phyloP scores from a whole-genome alignment of 345 rosid species.

The Punica granatum region DNA sequence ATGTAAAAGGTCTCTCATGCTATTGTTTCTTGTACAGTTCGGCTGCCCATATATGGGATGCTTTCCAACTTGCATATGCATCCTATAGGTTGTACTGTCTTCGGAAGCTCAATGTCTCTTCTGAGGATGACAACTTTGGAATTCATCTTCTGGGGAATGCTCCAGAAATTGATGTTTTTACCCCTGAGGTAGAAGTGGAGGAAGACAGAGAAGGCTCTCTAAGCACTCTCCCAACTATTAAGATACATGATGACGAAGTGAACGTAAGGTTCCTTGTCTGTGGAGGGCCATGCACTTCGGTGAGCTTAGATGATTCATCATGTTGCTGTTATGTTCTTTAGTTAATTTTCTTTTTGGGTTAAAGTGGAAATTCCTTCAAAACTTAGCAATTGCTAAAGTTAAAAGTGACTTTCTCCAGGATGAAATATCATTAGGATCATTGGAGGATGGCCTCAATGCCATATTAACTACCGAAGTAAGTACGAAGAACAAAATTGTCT shows the following conservation, averaged over 20 bases:
- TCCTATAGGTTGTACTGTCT: constrained; percentile 33
- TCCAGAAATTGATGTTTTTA: constrained; percentile 25
- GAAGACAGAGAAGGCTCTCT: constrained; percentile 30
- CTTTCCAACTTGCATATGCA: constrained; percentile 42
- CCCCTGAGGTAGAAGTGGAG: constrained; percentile 25
- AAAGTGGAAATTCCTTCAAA: not conserved
- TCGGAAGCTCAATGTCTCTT: constrained; percentile 12
- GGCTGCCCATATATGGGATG: constrained; percentile 36
- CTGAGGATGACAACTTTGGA: constrained; percentile 19
- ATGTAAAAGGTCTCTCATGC: not conserved
- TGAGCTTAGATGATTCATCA: constrained; percentile 2
- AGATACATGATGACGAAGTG: constrained; percentile 41
- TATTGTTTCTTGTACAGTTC: constrained; percentile 27
- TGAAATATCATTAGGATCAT: constrained; percentile 20
- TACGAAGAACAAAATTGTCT: constrained; percentile 3
- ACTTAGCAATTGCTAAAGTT: not conserved
- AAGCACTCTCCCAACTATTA: constrained; percentile 33
- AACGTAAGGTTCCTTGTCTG: constrained; percentile 40
- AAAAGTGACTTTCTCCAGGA: constrained; percentile 20
- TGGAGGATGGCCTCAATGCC: constrained; percentile 47
- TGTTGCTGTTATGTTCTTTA: not conserved
- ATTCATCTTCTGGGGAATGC: constrained; percentile 31
- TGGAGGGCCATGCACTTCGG: constrained; percentile 20
- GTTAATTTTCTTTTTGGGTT: not conserved
- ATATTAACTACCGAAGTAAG: constrained; percentile 41